phyloP scores from a whole-genome alignment of 2,329 filamentous ascomycete genomes.

The Arthrobotrys iridis region DNA sequence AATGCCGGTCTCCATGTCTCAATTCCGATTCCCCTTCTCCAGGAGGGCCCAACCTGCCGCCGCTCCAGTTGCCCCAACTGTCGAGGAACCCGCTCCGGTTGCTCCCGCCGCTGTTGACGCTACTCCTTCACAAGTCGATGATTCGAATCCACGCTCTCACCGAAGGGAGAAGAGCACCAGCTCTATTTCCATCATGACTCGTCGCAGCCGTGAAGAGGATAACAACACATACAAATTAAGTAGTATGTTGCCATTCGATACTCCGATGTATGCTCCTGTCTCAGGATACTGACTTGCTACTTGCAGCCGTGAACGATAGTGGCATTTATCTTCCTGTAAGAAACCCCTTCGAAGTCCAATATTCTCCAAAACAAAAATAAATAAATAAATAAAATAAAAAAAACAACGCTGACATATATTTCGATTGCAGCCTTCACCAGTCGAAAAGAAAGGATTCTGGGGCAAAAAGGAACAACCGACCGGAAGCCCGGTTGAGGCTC shows the following conservation, averaged over 20 bases:
- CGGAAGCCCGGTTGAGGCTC: conserved; percentile 68
- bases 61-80: neutral
- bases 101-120: neutral
- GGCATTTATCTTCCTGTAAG: conserved; percentile 92
- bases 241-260: conserved; percentile 42
- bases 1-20: conserved; percentile 52
- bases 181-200: conserved; percentile 45
- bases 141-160: conserved; percentile 35
- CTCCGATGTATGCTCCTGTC: neutral
- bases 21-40: conserved; percentile 53
- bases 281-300: conserved; percentile 60
- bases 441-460: conserved; percentile 86
- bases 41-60: conserved; percentile 27
- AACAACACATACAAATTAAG: conserved; percentile 57
- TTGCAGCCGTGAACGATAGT: conserved; percentile 89
- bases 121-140: conserved; percentile 13
- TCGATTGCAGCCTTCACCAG: conserved; percentile 77
- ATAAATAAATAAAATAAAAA: neutral
- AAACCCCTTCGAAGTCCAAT: conserved; percentile 37
- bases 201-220: conserved; percentile 55
- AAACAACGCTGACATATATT: conserved; percentile 22
- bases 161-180: conserved; percentile 44
- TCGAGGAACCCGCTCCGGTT: conserved; percentile 16
- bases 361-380: no score
- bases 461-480: conserved; percentile 65